phyloP scores from a whole-genome alignment of 306 rosid genomes.

The Sesbania bispinosa region DNA sequence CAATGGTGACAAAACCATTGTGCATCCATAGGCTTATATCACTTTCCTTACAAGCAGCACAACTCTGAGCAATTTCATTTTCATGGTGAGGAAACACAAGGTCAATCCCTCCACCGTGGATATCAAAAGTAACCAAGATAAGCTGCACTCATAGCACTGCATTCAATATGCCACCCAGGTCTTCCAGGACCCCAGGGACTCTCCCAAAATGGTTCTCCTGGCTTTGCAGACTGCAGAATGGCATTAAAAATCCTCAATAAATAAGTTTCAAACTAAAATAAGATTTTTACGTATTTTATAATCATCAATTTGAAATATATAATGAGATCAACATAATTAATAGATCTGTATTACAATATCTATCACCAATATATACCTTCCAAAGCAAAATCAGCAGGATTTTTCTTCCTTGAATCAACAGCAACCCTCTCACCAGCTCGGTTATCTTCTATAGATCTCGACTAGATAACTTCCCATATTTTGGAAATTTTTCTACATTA shows the following conservation, averaged over 20 bases:
- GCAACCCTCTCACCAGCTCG: constrained; percentile 97
- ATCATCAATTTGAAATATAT: neutral
- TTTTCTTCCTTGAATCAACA: constrained; percentile 84
- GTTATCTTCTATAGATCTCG: constrained; percentile 85
- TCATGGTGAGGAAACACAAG: constrained; percentile 99
- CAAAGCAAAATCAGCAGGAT: constrained; percentile 99
- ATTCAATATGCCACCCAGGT: constrained; percentile 99
- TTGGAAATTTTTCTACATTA: constrained; percentile 71
- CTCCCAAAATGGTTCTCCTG: constrained; percentile 96
- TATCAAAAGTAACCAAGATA: constrained; percentile 88
- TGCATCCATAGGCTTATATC: constrained; percentile 88
- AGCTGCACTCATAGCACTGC: constrained; percentile 98
- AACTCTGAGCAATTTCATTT: constrained; percentile 98
- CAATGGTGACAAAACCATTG: constrained; percentile 88
- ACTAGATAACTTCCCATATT: constrained; percentile 80
- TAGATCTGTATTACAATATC: neutral
- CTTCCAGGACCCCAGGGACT: constrained; percentile 99
- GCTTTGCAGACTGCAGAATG: constrained; percentile 75
- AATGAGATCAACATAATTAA: neutral
- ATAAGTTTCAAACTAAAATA: constrained; percentile 19
- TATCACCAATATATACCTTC: constrained; percentile 56
- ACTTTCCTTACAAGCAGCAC: constrained; percentile 85
- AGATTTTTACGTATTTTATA: neutral
- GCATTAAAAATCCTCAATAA: constrained; percentile 15
- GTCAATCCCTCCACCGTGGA: constrained; percentile 97